Evolutionary conservation across 139 green algal genomes (phyloP).

Genomic region (Astrephomene gubernaculifera): DNA sequence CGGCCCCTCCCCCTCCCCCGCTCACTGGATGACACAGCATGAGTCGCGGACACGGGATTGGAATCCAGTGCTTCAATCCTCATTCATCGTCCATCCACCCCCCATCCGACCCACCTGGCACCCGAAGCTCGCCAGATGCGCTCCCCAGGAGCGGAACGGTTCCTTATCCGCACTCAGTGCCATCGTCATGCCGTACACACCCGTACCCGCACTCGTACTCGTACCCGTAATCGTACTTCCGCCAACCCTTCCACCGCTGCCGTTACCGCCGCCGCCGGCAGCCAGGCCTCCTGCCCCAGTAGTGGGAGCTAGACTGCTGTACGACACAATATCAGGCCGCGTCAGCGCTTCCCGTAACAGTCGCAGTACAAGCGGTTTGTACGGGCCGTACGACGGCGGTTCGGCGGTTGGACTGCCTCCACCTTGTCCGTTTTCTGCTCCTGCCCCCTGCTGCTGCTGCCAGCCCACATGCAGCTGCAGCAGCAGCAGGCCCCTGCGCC

Average conservation of each 20-base stretch:
- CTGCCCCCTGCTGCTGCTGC: too few relatives aligned
- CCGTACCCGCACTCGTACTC: too few relatives aligned
- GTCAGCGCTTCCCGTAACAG: constrained; percentile 45
- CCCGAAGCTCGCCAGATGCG: constrained; percentile 62
- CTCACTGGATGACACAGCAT: too few relatives aligned
- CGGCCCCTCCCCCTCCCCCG: too few relatives aligned
- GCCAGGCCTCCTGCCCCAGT: not conserved
- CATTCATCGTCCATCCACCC: not conserved
- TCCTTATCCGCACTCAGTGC: constrained; percentile 65
- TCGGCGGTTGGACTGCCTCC: too few relatives aligned
- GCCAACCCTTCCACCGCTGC: too few relatives aligned
- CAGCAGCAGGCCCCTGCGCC: constrained; percentile 57
- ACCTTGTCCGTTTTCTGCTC: too few relatives aligned
- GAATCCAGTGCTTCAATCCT: not conserved
- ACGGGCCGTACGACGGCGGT: constrained; percentile 60
- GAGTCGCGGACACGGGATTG: too few relatives aligned
- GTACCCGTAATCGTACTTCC: too few relatives aligned
- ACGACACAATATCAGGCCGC: constrained; percentile 43
- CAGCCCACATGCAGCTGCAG: constrained; percentile 69
- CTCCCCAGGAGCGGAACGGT: constrained; percentile 62
- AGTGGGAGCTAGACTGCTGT: constrained; percentile 37
- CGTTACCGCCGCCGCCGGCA: too few relatives aligned
- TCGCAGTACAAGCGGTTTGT: constrained; percentile 53
- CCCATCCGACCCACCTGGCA: constrained; percentile 40
- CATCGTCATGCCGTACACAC: constrained; percentile 50